These are phyloP conservation scores for Lojkania enalia DNA, from an alignment of 2,329 filamentous ascomycete species.

Conservation along the genomic window DNA sequence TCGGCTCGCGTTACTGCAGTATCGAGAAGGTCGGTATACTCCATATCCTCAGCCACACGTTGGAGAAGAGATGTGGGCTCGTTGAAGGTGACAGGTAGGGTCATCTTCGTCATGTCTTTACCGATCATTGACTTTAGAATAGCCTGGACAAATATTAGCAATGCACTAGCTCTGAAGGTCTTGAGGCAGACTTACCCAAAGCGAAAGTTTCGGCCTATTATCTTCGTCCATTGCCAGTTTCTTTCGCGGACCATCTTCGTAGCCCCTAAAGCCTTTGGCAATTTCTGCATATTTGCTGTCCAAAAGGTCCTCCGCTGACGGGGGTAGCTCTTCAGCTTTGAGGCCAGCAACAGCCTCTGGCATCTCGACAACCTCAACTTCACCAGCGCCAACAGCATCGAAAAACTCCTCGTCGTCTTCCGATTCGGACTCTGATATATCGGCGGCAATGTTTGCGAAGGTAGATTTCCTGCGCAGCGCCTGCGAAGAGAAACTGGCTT, in stretches of 20 bases:
- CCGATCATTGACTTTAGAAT: constrained; percentile 99
- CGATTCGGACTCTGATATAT: constrained; percentile 70
- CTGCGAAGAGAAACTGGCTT: constrained; percentile 23
- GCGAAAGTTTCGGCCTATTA: constrained; percentile 87
- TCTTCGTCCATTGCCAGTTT: constrained; percentile 88
- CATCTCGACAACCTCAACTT: constrained; percentile 78
- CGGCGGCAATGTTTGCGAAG: constrained; percentile 69
- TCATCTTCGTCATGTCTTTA: constrained; percentile 99
- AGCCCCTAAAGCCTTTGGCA: constrained; percentile 78
- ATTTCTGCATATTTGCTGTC: constrained; percentile 65
- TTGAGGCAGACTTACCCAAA: constrained; percentile 72
- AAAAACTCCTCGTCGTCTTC: constrained; percentile 92
- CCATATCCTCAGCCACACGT: constrained; percentile 95
- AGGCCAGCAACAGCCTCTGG: constrained; percentile 50
- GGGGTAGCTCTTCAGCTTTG: constrained; percentile 35
- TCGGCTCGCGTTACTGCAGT: constrained; percentile 82
- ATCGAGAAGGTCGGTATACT: constrained; percentile 92
- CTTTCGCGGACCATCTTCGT: constrained; percentile 82
- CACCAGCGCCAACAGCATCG: constrained; percentile 91
- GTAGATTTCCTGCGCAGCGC: constrained; percentile 62
- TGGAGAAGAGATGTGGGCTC: constrained; percentile 95
- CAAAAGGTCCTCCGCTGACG: constrained; percentile 51
- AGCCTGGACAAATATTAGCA: constrained; percentile 59
- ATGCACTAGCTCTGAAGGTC: constrained; percentile 4
- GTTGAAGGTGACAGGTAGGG: constrained; percentile 95